phyloP scores from a whole-genome alignment of 2,329 filamentous ascomycete genomes.

The Exserohilum rostratum region DNA sequence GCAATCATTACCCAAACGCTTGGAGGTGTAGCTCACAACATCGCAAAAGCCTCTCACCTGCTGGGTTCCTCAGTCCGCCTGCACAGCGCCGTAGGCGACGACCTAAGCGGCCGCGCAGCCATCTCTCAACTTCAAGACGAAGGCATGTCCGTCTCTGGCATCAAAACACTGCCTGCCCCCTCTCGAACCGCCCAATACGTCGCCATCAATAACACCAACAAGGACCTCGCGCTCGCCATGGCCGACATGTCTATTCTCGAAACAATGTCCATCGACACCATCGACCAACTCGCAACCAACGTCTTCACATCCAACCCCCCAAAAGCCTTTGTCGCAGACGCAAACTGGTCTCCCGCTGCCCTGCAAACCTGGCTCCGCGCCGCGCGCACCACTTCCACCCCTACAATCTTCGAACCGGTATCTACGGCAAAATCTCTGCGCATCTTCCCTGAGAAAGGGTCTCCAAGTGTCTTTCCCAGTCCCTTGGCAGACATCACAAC shows the following conservation, averaged over 20 bases:
- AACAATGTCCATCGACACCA: conserved; percentile 40
- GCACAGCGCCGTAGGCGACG: conserved; percentile 81
- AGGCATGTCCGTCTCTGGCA: conserved; percentile 68
- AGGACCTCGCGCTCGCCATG: conserved; percentile 89
- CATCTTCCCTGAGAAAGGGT: conserved; percentile 73
- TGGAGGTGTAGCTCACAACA: conserved; percentile 91
- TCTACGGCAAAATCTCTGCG: conserved; percentile 77
- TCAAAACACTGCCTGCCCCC: conserved; percentile 55
- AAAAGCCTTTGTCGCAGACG: conserved; percentile 85
- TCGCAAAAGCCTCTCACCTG: conserved; percentile 80
- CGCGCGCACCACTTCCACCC: conserved; percentile 50
- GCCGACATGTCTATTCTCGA: conserved; percentile 90
- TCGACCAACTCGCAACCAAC: conserved; percentile 20
- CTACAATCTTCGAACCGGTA: conserved; percentile 85
- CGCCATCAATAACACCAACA: conserved; percentile 81
- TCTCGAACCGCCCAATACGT: conserved; percentile 88
- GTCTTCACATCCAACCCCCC: conserved; percentile 49
- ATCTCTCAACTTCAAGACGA: conserved; percentile 67
- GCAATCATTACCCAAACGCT: conserved; percentile 80
- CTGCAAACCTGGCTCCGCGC: conserved; percentile 72
- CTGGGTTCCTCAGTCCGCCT: conserved; percentile 71
- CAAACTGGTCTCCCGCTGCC: conserved; percentile 76
- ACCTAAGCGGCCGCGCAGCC: conserved; percentile 76
- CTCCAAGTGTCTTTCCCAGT: conserved; percentile 59
- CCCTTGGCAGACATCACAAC: conserved; percentile 75